Base-by-base conservation (phyloP, 2,329 filamentous ascomycete species). In the Periglandula ipomoeae region DNA sequence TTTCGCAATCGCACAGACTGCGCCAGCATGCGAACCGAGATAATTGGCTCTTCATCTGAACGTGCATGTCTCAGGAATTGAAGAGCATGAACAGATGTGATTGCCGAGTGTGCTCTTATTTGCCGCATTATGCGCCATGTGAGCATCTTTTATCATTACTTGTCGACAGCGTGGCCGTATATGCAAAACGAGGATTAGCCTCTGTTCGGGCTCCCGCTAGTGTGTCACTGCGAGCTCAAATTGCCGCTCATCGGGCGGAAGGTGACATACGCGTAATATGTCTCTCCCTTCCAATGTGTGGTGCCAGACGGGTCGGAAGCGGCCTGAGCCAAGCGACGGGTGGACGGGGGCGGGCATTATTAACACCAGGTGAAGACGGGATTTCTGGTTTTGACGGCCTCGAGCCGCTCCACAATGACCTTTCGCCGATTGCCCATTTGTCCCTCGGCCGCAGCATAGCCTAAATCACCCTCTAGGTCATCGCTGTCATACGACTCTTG, bases 311-410 rank as follows among this genome's bases (percentile, higher is more conserved):
- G 9, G 3, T 5, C 11, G 5, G n/a, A 32, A 6, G 7, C 4
- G n/a, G 11, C 30, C 9, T 15, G n/a, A 13, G 2, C 30, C 30
- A 32, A 32, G 30, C 30, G 1, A 32, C 5, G 4, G 30, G 10
- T 38, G 35, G 10, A 20, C 19, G n/a, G 10, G 10, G 19, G 11
- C 30, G 6, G 13, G 13, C 22, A 19, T 22, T 7, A 19, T 44
- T 24, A 97, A 73, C 93, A 98, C 87, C 93, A 98, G 40, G 87
- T 95, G 68, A 98, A 98, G 27, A 98, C 89, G 2, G 93, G 93
- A 63, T 95, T 94, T 64, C 85, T 86, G 62, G 84, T 88, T 75
- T 97, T 97, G 53, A 98, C 93, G 52, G 91, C 87, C 73, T 98
- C 93, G 50, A 98, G 70, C 54, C 93, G 77, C 73, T 98, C 93